Base-by-base conservation (phyloP, 257 asterid species). In the Nicotiana noctiflora region DNA sequence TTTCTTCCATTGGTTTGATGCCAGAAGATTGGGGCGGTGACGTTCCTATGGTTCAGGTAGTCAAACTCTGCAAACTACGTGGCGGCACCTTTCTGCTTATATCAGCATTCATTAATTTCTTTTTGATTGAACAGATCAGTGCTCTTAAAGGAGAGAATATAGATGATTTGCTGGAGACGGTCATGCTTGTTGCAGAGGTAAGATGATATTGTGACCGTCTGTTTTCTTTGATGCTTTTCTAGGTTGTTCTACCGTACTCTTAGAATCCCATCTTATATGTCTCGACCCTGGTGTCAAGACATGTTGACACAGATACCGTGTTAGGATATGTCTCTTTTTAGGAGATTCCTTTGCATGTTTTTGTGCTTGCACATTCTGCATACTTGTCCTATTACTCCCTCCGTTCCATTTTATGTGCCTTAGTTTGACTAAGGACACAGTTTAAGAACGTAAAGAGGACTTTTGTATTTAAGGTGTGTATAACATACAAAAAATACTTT, bases 21-120 rank as follows among this genome's bases (percentile, higher is more conserved):
- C 97, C 98, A 12, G 98, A 94, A 90, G 98, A 94, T 61, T 94
- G 98, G 98, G 98, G 98, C 75, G 98, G 98, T 86, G 97, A 94
- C 6, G 79, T 62, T 80, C 98, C 98, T 62, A 90, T 94, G 96
- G 94, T 94, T 86, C 91, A 94, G 98, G 98, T 94, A 81, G 52
- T 75, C 74, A 85, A 87, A 53, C 75, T 29, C 75, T 29, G 57
- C 88, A 84, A 79, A 78, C 52, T 61, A 78, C 31, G 81, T 75
- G 46, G n/a, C 59, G 77, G 66, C 15, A 64, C 46, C 32, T 29
- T 67, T 84, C 25, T 65, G 53, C 18, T 77, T 81, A 76, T 79
- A 23, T 62, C 15, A 68, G 53, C 82, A 85, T 87, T 88, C 76
- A 85, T 79, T 74, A 80, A 37, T 82, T 63, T 79, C 77, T 51